Base-by-base conservation (phyloP, 2,329 filamentous ascomycete species). In the Colletotrichum sojae region DNA sequence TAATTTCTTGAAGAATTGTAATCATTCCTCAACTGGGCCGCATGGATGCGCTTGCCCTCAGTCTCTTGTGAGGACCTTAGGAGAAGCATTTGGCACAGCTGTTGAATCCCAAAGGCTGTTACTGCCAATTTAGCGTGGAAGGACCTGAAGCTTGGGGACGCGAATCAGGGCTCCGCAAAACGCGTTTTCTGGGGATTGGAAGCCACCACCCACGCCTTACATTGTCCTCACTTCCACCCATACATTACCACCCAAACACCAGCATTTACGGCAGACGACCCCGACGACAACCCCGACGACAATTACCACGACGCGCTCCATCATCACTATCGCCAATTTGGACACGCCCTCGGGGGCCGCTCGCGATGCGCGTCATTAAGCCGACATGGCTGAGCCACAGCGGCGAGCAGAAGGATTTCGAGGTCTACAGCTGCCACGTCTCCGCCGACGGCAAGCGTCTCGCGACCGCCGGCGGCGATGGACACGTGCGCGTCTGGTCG, bases 371-470 rank as follows among this genome's bases (percentile, higher is more conserved):
- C 85, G 89, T 98, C 83, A 94, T 97, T 82, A 97, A 97, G 89
- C 95, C 95, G 75, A 90, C 93, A 79, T 98, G 95, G 95, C 90
- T 98, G 77, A 95, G 93, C 80, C 95, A 98, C 84, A 94, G 94
- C 83, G 95, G 95, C 79, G 96, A 99, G 84, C 94, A 97, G 80
- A 98, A 98, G 79, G 95, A 98, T 79, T 97, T 97, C 78, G 96
- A 99, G 83, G 95, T 98, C 73, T 99, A 98, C 84, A 97, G 94
- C 83, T 98, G 95, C 81, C 94, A 98, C 85, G 91, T 99, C 73
- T 99, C 96, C 31, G 94, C 96, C 15, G 96, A 99, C 83, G 96
- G 95, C 73, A 92, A 90, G 77, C 90, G 96, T 73, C 88, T 99
- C 66, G 96, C 95, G 56, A 98, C 96, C 20, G 96, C 95, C 71